Conservation (phyloP, 106 monocot genomes). For the Amphibolis antarctica region DNA sequence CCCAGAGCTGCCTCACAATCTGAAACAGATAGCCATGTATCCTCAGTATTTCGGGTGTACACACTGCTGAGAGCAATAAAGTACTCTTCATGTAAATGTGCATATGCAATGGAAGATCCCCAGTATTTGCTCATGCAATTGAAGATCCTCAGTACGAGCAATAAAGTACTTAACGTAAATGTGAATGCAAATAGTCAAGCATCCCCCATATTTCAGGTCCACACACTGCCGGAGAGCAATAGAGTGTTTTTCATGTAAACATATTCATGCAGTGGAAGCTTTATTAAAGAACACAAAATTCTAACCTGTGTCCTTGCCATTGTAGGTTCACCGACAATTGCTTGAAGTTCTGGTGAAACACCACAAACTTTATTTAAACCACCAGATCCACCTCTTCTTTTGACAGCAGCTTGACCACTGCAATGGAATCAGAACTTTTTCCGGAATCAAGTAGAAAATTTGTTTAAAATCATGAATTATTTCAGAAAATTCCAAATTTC, state of each 20-base stretch:
- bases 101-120: no score
- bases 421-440: neutral
- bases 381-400: slow-evolving; percentile 83
- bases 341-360: slow-evolving; percentile 77
- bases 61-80: neutral
- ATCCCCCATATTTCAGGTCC: neutral
- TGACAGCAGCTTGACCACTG: slow-evolving; percentile 42
- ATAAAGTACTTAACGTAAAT: no score
- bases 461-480: neutral
- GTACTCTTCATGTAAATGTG: no score
- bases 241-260: no score
- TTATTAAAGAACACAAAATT: neutral
- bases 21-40: slow-evolving; percentile 11
- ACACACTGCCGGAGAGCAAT: neutral
- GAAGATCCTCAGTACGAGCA: neutral
- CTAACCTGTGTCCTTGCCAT: slow-evolving; percentile 86
- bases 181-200: neutral
- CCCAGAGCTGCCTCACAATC: slow-evolving; percentile 96
- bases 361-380: slow-evolving; percentile 89
- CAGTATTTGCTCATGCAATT: no score
- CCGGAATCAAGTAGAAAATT: neutral
- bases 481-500: neutral
- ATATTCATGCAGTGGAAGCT: no score
- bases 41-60: neutral
- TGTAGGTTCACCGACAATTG: slow-evolving; percentile 87